Conservation (phyloP, 441 rosid genomes). For the Pelargonium australe region DNA sequence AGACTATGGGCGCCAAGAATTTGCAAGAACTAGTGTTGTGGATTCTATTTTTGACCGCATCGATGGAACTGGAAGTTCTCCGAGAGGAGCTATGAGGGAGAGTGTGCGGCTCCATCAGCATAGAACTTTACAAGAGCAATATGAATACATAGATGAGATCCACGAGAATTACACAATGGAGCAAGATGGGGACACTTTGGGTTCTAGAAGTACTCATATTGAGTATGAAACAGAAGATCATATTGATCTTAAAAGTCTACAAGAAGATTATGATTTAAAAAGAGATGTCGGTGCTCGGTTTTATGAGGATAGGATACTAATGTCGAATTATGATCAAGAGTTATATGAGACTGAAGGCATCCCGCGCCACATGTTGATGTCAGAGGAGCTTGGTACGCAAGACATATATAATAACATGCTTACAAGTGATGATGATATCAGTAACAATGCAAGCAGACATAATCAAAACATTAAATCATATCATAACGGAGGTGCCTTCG, state of each 20-base stretch:
- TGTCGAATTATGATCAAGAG: conserved; percentile 11
- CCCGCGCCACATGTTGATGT: conserved; percentile 12
- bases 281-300: conserved; percentile 16
- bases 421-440: conserved; percentile 17
- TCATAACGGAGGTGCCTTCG: conserved; percentile 8
- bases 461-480: background rate
- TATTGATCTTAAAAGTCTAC: conserved; percentile 16
- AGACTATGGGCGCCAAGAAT: conserved; percentile 8
- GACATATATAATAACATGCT: conserved; percentile 10
- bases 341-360: conserved; percentile 15
- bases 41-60: conserved; percentile 19
- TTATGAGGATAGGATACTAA: conserved; percentile 11
- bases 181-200: conserved; percentile 18
- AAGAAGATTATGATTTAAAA: conserved; percentile 14
- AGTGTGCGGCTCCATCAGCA: conserved; percentile 10
- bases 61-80: conserved; percentile 17
- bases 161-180: conserved; percentile 7
- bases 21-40: conserved; percentile 17
- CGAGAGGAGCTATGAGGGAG: conserved; percentile 12
- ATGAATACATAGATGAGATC: conserved; percentile 4
- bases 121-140: background rate
- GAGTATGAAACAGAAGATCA: conserved; percentile 14
- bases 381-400: conserved; percentile 17
- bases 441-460: conserved; percentile 17
- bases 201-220: conserved; percentile 13